These are phyloP conservation scores for Dictyostelium firmibasis DNA, from an alignment of 78 protist species.

Conservation along the genomic window DNA sequence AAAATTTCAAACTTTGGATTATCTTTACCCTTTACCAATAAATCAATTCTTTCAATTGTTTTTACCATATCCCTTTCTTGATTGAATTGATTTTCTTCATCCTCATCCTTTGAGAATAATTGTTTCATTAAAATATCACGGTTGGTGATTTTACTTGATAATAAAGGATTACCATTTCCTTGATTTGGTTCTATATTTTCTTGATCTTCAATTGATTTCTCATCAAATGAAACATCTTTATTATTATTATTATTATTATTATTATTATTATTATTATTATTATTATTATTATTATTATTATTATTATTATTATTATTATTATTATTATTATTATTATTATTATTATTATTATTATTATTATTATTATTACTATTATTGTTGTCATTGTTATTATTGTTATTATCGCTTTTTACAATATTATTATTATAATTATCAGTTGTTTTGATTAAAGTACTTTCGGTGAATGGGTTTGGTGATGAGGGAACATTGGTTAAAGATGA, in stretches of 20 bases:
- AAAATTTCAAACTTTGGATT: constrained; percentile 1
- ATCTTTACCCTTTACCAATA: neutral
- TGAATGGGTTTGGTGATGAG: constrained; percentile 4
- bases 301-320: neutral
- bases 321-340: neutral
- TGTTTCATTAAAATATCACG: constrained; percentile 11
- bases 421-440: neutral
- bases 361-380: neutral
- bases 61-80: constrained; percentile 24
- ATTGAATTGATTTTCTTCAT: neutral
- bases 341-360: no score
- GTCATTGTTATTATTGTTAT: neutral
- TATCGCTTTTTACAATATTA: no score
- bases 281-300: neutral
- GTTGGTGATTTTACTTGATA: constrained; percentile 9
- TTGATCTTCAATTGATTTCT: neutral
- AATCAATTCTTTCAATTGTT: constrained; percentile 31
- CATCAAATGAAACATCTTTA: neutral
- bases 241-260: neutral
- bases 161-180: neutral
- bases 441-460: neutral
- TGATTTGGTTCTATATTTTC: constrained; percentile 12
- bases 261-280: neutral
- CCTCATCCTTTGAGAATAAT: neutral
- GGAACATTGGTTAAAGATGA: neutral